Evolutionary conservation across 257 asterid genomes (phyloP), one percentile per base, ranked within the genome.

Genomic region (Cruciata laevipes): DNA sequence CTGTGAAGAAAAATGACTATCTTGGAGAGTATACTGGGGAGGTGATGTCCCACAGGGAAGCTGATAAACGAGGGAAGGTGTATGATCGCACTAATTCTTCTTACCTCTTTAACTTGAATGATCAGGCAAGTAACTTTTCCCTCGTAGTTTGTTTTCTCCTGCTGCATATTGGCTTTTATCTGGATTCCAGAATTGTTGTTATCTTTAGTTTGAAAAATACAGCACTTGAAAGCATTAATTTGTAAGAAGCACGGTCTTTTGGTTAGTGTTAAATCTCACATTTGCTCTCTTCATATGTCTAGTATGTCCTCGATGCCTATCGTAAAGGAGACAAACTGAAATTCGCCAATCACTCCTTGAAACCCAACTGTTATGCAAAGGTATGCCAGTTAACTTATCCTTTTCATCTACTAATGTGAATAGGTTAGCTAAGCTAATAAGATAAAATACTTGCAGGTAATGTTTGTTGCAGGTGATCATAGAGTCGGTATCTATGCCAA

Each of bases 1-100:
- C 90, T 61, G 96, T 88, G 69, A 88, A 84, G 77, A 93, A 93
- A 76, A 93, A 93, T 72, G 97, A 93, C 53, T 93, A 93, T 78
- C 89, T 93, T 35, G 99, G 99, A 66, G 99, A 93, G 77, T 93
- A 93, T 77, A 93, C 99, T 24, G 99, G 99, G 23, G 99, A 85
- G 76, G 66, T 88, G 81, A 90, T 92, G 82, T 87, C 98, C 73
- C 98, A 92, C 66, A 87, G 81, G 71, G 98, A 92, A 83, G 98
- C 98, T 63, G 98, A 92, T 77, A 88, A 86, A 85, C 96, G 98
- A 27, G 98, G 98, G 60, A 92, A 92, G 71, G 88, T 92, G 55
- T 92, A 89, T 58, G 98, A 92, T 76, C 89, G 93, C 68, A 95
- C 95, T 67, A 87, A 92, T 80, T 89, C 97, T 14, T 92, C 98